Evolutionary conservation across 345 rosid genomes (phyloP), one percentile per base, ranked within the genome.

Genomic region (Camelina hispida): DNA sequence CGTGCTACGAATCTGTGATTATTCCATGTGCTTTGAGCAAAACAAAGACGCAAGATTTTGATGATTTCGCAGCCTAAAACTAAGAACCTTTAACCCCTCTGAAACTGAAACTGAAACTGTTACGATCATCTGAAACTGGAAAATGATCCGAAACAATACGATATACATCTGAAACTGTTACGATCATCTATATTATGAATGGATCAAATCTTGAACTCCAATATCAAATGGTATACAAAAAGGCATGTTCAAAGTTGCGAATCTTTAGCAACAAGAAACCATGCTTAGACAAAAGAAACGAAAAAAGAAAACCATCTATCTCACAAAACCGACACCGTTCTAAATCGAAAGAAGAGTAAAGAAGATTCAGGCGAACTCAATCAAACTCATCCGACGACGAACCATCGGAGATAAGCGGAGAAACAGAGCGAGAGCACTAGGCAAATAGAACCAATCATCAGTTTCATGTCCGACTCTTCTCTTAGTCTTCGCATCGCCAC

Each of bases 41-140:
- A 71, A 71, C 38, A 47, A 47, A 71, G 35, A 55, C 2, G 9
- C 28, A 43, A 22, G 18, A 50, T 28, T 62, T 62, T 62, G 34
- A 53, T 53, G 58, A 12, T 12, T 53, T 53, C 0, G 32, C 32
- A 51, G 4, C 22, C 57, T 48, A 48, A 16, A 28, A 28, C 30
- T 28, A 28, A 28, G 30, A 28, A 4, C 5, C 0, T 4, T 0
- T 28, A 28, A 28, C 30, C 30, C 4, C 58, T 22, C 25, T 25
- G 28, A 0, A 14, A n/a, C n/a, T n/a, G n/a, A n/a, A n/a, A 20
- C 1, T n/a, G 18, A 46, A 11, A 40, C 15, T 40, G 44, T 4
- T 3, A 52, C 12, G 32, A 22, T 11, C 17, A 54, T 25, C 9
- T 3, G n/a, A 52, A 11, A 22, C 12, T 22, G 15, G 7, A 11